These are phyloP conservation scores for Prototheca stagnorum DNA, from an alignment of 163 green algal genomes.

Conservation along the genomic window DNA sequence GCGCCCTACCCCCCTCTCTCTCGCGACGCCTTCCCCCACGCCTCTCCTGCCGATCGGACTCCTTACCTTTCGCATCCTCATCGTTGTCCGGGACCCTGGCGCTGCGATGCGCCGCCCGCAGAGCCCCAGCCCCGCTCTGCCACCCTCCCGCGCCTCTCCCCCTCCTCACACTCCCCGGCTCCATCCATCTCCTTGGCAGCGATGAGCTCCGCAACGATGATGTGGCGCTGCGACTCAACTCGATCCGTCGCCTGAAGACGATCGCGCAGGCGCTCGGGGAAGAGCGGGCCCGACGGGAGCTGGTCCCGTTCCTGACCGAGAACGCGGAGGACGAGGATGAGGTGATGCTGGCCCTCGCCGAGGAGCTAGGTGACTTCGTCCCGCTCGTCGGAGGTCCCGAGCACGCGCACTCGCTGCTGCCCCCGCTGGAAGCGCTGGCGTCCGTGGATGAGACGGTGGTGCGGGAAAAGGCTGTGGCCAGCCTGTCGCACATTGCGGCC, in stretches of 20 bases:
- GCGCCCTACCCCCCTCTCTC: no score
- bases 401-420: constrained; percentile 66
- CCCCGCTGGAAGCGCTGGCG: constrained; percentile 77
- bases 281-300: constrained; percentile 85
- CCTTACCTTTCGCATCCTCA: no score
- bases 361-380: constrained; percentile 93
- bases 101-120: no score
- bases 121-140: no score
- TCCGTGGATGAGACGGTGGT: constrained; percentile 98
- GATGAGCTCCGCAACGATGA: constrained; percentile 94
- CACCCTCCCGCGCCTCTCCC: no score
- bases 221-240: constrained; percentile 78
- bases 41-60: no score
- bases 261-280: constrained; percentile 91
- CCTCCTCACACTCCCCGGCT: no score
- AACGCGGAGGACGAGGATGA: constrained; percentile 28
- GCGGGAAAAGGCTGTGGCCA: constrained; percentile 81
- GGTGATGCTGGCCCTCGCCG: constrained; percentile 77
- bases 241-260: constrained; percentile 70
- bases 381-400: constrained; percentile 74
- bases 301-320: constrained; percentile 93
- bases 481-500: constrained; percentile 57
- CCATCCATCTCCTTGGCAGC: constrained; percentile 36
- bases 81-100: no score
- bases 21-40: no score